phyloP scores from a whole-genome alignment of 2,329 filamentous ascomycete species.

The Tolypocladium paradoxum region DNA sequence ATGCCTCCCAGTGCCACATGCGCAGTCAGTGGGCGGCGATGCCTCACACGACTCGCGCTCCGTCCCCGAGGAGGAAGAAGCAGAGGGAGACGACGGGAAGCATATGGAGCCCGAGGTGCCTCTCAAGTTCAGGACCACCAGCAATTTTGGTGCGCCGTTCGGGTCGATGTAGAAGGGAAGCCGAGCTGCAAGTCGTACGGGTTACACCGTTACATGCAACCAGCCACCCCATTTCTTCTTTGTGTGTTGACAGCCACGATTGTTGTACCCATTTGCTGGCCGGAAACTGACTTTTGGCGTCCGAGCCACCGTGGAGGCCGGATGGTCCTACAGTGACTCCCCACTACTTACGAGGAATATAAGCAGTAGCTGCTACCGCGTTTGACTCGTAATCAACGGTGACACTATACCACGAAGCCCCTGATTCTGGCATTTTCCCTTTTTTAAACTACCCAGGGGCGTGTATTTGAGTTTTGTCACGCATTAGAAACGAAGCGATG shows the following conservation, averaged over 20 bases:
- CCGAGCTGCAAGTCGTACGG: neutral
- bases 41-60: conserved; percentile 7
- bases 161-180: conserved; percentile 18
- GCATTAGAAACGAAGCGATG: conserved; percentile 1
- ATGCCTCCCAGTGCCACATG: neutral
- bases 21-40: conserved; percentile 8
- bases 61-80: conserved; percentile 11
- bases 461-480: neutral
- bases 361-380: too few species aligned
- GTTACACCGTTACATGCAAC: neutral
- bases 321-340: too few species aligned
- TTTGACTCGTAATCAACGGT: too few species aligned
- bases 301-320: neutral
- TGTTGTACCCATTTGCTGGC: neutral
- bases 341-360: too few species aligned
- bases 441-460: neutral
- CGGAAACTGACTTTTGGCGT: neutral
- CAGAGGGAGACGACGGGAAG: conserved; percentile 14
- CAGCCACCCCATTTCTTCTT: neutral
- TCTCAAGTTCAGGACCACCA: conserved; percentile 32
- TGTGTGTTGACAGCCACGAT: too few species aligned
- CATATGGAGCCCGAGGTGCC: conserved; percentile 30
- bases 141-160: conserved; percentile 37
- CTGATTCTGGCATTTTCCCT: neutral
- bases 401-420: neutral